Conservation (phyloP, 2,329 filamentous ascomycete species). For the Talaromyces sp. region DNA sequence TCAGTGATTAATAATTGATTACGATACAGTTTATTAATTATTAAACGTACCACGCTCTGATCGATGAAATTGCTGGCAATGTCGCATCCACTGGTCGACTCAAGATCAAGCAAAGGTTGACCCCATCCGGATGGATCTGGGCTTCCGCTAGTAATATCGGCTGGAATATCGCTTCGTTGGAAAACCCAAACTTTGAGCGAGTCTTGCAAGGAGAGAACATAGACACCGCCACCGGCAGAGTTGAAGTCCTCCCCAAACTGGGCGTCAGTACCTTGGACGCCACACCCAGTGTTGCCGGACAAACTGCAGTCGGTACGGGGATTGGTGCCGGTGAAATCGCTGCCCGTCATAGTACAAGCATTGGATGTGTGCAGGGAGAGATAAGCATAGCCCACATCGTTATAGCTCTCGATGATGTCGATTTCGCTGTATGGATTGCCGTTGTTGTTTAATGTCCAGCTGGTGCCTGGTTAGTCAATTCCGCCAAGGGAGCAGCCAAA, state of each 20-base stretch:
- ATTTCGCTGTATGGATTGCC: constrained; percentile 46
- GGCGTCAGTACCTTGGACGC: constrained; percentile 34
- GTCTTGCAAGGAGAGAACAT: constrained; percentile 46
- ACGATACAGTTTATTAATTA: neutral
- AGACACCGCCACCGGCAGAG: constrained; percentile 44
- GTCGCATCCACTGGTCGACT: constrained; percentile 35
- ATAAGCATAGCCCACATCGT: constrained; percentile 38
- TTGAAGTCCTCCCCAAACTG: constrained; percentile 55
- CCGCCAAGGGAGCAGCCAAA: neutral
- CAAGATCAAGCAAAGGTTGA: constrained; percentile 42
- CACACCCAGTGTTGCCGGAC: constrained; percentile 34
- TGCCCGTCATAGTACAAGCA: constrained; percentile 38
- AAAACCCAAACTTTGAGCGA: constrained; percentile 52
- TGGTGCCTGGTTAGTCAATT: neutral
- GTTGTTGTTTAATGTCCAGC: constrained; percentile 38
- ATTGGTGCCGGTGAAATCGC: constrained; percentile 47
- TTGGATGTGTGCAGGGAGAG: constrained; percentile 48
- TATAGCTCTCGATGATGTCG: constrained; percentile 50
- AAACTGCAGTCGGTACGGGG: constrained; percentile 49
- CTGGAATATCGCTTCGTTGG: constrained; percentile 38
- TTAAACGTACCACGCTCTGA: constrained; percentile 37
- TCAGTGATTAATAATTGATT: neutral
- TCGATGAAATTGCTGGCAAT: constrained; percentile 37
- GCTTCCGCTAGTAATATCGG: constrained; percentile 38
- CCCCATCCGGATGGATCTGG: constrained; percentile 46